A percentile compares a stretch with the other conserved stretches of the same genome.
These are phyloP conservation scores for Rhizophora apiculata DNA, from an alignment of 345 rosid species.

Conservation along the genomic window DNA sequence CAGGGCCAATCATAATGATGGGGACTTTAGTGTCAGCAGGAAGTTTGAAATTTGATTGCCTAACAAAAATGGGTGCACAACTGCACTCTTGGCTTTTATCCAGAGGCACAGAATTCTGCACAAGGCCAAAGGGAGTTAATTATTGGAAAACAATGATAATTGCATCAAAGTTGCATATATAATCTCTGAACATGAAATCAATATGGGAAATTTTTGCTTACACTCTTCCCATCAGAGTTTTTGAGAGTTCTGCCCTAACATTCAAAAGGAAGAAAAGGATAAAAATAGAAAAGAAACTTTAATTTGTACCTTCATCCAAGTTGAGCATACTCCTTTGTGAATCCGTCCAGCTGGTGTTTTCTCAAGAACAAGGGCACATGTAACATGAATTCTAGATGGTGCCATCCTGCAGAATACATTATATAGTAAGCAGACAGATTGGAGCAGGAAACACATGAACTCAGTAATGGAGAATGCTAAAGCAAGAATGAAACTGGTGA, in stretches of 20 bases:
- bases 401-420: slow-evolving; percentile 49
- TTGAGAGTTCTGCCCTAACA: neutral
- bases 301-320: slow-evolving; percentile 82
- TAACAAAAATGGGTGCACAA: slow-evolving; percentile 79
- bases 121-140: neutral
- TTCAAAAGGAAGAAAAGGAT: neutral
- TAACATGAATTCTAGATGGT: slow-evolving; percentile 77
- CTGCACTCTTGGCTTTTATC: slow-evolving; percentile 68
- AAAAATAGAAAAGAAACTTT: neutral
- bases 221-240: too few species aligned
- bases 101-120: slow-evolving; percentile 61
- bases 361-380: slow-evolving; percentile 85
- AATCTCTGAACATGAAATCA: too few species aligned
- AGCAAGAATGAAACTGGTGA: too few species aligned
- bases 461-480: neutral
- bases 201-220: too few species aligned
- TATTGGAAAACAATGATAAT: neutral
- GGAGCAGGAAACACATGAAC: neutral
- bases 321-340: slow-evolving; percentile 93
- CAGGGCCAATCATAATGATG: slow-evolving; percentile 93
- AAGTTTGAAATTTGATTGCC: slow-evolving; percentile 94
- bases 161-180: too few species aligned
- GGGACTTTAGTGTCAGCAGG: slow-evolving; percentile 76
- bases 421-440: slow-evolving; percentile 11
- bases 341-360: slow-evolving; percentile 79